Evolutionary conservation across 1,284 basidiomycete genomes (phyloP).

Genomic region (Malassezia vespertilionis): DNA sequence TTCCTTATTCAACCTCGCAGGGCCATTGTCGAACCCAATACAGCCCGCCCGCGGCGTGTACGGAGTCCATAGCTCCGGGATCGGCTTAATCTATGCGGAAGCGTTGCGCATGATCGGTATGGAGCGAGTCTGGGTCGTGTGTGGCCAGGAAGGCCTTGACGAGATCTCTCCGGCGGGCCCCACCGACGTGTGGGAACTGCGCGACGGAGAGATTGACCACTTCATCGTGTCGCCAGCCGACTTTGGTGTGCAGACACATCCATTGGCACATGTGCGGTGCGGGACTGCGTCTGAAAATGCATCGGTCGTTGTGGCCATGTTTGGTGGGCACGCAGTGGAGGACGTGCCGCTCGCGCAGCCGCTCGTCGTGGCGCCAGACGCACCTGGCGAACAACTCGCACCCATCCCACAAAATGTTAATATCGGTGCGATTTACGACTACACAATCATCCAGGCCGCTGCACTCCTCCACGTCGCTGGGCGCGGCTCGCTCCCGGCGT

Average conservation of each 20-base stretch:
- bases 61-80: slow-evolving; percentile 71
- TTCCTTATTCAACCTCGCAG: slow-evolving; percentile 92
- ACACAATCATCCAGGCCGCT: slow-evolving; percentile 39
- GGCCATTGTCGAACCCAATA: slow-evolving; percentile 87
- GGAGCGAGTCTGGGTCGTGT: slow-evolving; percentile 77
- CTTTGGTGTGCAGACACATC: slow-evolving; percentile 33
- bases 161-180: slow-evolving; percentile 78
- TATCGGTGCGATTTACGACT: slow-evolving; percentile 33
- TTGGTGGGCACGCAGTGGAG: slow-evolving; percentile 6
- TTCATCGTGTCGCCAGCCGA: slow-evolving; percentile 29
- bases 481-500: slow-evolving; percentile 2
- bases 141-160: slow-evolving; percentile 80
- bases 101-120: slow-evolving; percentile 59
- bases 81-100: slow-evolving; percentile 75
- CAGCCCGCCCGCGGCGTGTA: slow-evolving; percentile 68
- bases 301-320: slow-evolving; percentile 31
- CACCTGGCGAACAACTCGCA: slow-evolving; percentile 9
- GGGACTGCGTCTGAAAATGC: slow-evolving; percentile 34
- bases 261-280: slow-evolving; percentile 30
- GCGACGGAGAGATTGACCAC: slow-evolving; percentile 25
- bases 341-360: slow-evolving; percentile 5
- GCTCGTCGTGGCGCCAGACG: neutral
- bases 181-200: slow-evolving; percentile 57
- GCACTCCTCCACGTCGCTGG: slow-evolving; percentile 40
- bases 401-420: slow-evolving; percentile 30